Percentiles rank a stretch among this genome's conserved stretches.
phyloP scores from a whole-genome alignment of 2,329 filamentous ascomycete genomes.

The Cytospora schulzeri region DNA sequence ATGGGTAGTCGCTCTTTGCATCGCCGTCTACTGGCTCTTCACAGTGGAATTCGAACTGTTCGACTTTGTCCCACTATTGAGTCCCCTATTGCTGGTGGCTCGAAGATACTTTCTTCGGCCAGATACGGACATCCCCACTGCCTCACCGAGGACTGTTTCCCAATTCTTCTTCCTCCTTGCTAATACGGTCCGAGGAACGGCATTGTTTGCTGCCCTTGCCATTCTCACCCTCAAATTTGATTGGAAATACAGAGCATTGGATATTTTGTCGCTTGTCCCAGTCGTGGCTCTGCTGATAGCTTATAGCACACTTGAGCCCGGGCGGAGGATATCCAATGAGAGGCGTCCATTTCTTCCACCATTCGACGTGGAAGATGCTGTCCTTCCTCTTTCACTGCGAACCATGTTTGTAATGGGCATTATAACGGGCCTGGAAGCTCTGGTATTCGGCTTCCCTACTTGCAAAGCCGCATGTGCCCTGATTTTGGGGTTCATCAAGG shows the following conservation, averaged over 20 bases:
- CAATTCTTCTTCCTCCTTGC: neutral
- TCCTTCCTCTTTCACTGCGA: neutral
- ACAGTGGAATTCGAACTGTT: conserved; percentile 29
- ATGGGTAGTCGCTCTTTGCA: conserved; percentile 28
- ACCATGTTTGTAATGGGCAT: neutral
- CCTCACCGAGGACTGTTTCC: neutral
- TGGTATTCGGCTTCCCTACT: conserved; percentile 3
- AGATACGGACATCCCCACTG: neutral
- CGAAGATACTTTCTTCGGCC: conserved; percentile 29
- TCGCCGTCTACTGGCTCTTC: conserved; percentile 31
- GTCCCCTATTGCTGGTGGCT: conserved; percentile 36
- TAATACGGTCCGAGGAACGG: conserved; percentile 32
- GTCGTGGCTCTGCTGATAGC: conserved; percentile 34
- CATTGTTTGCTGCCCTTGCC: conserved; percentile 31
- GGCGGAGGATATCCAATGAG: conserved; percentile 1
- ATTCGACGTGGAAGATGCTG: neutral
- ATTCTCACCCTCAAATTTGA: conserved; percentile 33
- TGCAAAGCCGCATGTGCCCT: neutral
- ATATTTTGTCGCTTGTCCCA: conserved; percentile 35
- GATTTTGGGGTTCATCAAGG: conserved; percentile 1
- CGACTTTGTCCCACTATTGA: conserved; percentile 35
- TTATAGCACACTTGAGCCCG: conserved; percentile 30
- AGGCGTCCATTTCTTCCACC: neutral
- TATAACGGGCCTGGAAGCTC: neutral
- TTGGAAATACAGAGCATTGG: conserved; percentile 29